Conservation (phyloP, 495 filamentous ascomycete genomes). For the Stereocaulon alpinum region DNA sequence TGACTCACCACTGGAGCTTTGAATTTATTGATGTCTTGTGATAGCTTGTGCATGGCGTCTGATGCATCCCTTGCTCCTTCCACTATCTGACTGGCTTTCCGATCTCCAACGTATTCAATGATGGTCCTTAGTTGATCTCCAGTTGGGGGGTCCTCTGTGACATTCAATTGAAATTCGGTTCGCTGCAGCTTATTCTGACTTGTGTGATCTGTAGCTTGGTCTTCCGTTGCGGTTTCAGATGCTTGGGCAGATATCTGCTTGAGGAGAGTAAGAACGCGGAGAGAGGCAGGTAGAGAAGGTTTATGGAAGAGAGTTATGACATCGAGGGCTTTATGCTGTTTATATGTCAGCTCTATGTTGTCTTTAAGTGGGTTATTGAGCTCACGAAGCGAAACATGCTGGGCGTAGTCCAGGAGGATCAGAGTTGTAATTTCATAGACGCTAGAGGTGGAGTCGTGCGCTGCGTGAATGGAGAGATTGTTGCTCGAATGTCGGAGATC, state of each 20-base stretch:
- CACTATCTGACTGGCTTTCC: constrained; percentile 45
- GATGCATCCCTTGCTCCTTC: constrained; percentile 56
- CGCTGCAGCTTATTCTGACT: constrained; percentile 44
- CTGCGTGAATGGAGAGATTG: background rate
- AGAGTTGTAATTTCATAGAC: background rate
- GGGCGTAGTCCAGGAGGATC: background rate
- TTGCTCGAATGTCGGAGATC: background rate
- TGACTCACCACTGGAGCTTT: constrained; percentile 58
- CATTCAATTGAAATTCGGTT: constrained; percentile 72
- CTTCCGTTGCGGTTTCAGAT: constrained; percentile 46
- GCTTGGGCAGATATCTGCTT: constrained; percentile 63
- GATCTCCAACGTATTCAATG: constrained; percentile 59
- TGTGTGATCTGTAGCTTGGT: constrained; percentile 53
- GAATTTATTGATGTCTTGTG: constrained; percentile 48
- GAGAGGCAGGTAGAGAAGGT: constrained; percentile 52
- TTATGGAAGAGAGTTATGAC: constrained; percentile 94
- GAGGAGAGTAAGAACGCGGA: constrained; percentile 57
- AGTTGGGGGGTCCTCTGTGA: constrained; percentile 74
- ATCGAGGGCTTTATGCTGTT: constrained; percentile 71
- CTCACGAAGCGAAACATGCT: constrained; percentile 27
- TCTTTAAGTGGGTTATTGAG: background rate
- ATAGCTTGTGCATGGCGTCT: constrained; percentile 70
- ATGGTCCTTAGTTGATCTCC: constrained; percentile 76
- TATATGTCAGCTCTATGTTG: background rate
- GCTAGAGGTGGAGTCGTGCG: background rate